Percentiles rank a stretch among this genome's conserved stretches.
Evolutionary conservation across 2,329 filamentous ascomycete species (phyloP).

Genomic region (Lomentospora prolificans): DNA sequence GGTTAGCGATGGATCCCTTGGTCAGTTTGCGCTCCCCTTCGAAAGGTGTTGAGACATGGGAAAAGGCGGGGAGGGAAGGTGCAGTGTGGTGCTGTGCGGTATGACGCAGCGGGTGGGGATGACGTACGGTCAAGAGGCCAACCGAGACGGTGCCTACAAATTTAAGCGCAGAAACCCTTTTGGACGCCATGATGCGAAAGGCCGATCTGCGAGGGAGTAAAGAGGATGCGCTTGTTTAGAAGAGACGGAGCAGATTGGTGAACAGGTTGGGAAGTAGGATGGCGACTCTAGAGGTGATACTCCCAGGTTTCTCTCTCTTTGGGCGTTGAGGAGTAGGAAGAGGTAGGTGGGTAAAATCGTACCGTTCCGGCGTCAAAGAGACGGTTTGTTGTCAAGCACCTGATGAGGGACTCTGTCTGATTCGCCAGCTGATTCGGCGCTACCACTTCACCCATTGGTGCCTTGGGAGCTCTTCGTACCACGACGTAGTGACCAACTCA

Average conservation of each 20-base stretch:
- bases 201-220: neutral
- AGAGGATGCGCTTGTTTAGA: neutral
- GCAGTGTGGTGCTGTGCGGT: neutral
- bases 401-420: constrained; percentile 1
- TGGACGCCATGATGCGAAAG: constrained; percentile 46
- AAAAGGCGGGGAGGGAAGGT: neutral
- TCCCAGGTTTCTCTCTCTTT: too few species aligned
- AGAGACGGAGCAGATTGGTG: neutral
- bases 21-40: neutral
- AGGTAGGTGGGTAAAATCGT: neutral
- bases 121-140: constrained; percentile 74
- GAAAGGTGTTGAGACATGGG: neutral
- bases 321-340: neutral
- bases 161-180: constrained; percentile 69
- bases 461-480: neutral
- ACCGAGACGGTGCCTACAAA: constrained; percentile 88
- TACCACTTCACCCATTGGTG: neutral
- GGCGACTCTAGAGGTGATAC: neutral
- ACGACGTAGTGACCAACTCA: too few species aligned
- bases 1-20: neutral
- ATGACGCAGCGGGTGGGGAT: neutral
- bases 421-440: neutral
- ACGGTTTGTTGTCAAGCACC: neutral
- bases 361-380: neutral
- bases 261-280: neutral